Percentiles rank a stretch among this genome's conserved stretches.
phyloP scores from a whole-genome alignment of 2,329 filamentous ascomycete species.

The Drechmeria coniospora region DNA sequence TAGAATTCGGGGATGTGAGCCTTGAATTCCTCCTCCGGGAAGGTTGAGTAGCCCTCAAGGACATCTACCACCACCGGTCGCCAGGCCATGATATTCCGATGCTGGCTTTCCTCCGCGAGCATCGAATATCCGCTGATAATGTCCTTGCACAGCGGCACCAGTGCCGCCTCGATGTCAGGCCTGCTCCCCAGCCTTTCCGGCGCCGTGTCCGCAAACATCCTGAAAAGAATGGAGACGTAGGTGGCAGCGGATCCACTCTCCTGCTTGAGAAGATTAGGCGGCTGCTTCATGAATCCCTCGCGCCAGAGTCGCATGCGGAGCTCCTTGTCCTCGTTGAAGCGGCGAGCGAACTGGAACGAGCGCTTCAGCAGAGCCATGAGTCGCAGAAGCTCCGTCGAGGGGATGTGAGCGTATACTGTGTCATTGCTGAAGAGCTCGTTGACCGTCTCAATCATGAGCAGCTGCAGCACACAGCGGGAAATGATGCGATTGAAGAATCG shows the following conservation, averaged over 20 bases:
- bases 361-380: slow-evolving; percentile 93
- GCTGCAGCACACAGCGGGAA: slow-evolving; percentile 89
- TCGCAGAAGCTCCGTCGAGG: slow-evolving; percentile 72
- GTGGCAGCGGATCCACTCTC: slow-evolving; percentile 86
- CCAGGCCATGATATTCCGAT: slow-evolving; percentile 95
- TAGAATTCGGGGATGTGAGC: slow-evolving; percentile 74
- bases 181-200: slow-evolving; percentile 69
- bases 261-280: slow-evolving; percentile 93
- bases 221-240: slow-evolving; percentile 87
- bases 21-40: slow-evolving; percentile 65
- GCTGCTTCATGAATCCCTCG: slow-evolving; percentile 99
- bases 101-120: slow-evolving; percentile 90
- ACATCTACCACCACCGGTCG: slow-evolving; percentile 94
- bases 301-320: slow-evolving; percentile 86
- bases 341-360: slow-evolving; percentile 89
- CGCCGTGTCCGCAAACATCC: slow-evolving; percentile 89
- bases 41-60: slow-evolving; percentile 77
- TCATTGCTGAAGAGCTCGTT: slow-evolving; percentile 98
- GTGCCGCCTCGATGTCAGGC: slow-evolving; percentile 71
- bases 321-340: slow-evolving; percentile 96
- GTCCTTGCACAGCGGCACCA: slow-evolving; percentile 89
- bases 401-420: slow-evolving; percentile 83
- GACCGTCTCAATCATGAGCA: slow-evolving; percentile 98
- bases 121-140: slow-evolving; percentile 75
- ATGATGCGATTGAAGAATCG: slow-evolving; percentile 99